Conservation (phyloP, 2,329 filamentous ascomycete genomes). For the Botryotinia narcissicola region DNA sequence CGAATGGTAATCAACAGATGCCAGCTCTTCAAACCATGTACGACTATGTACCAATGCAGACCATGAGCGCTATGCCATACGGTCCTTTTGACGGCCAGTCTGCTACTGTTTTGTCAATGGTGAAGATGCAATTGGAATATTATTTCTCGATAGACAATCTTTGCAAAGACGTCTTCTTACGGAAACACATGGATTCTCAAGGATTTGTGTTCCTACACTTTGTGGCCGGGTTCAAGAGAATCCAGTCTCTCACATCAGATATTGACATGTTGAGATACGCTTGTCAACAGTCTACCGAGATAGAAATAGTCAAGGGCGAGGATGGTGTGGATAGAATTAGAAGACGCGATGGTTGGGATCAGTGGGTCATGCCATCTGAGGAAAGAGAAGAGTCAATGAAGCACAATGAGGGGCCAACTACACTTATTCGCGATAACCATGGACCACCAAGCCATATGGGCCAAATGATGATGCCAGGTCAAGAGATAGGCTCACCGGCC, state of each 20-base stretch:
- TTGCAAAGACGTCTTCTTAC: constrained; percentile 86
- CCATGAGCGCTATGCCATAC: constrained; percentile 58
- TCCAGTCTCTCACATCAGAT: constrained; percentile 70
- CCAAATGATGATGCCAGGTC: constrained; percentile 31
- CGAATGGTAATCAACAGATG: constrained; percentile 41
- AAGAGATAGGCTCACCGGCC: constrained; percentile 33
- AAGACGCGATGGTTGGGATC: constrained; percentile 70
- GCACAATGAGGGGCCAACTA: constrained; percentile 67
- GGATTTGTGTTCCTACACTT: constrained; percentile 82
- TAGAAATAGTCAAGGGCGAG: constrained; percentile 73
- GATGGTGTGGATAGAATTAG: constrained; percentile 80
- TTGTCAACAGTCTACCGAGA: constrained; percentile 66
- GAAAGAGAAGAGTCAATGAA: constrained; percentile 72
- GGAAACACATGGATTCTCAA: constrained; percentile 90
- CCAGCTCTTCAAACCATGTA: constrained; percentile 52
- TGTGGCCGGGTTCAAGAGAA: constrained; percentile 82
- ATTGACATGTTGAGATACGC: constrained; percentile 71
- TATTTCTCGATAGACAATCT: constrained; percentile 97
- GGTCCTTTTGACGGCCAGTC: constrained; percentile 57
- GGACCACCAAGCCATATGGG: constrained; percentile 29
- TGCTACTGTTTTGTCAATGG: constrained; percentile 36
- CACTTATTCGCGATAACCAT: constrained; percentile 32
- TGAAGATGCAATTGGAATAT: constrained; percentile 69
- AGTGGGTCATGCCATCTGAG: constrained; percentile 71
- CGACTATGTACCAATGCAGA: constrained; percentile 53